These are phyloP conservation scores for Lumnitzera littorea DNA, from an alignment of 345 rosid genomes.

Conservation along the genomic window DNA sequence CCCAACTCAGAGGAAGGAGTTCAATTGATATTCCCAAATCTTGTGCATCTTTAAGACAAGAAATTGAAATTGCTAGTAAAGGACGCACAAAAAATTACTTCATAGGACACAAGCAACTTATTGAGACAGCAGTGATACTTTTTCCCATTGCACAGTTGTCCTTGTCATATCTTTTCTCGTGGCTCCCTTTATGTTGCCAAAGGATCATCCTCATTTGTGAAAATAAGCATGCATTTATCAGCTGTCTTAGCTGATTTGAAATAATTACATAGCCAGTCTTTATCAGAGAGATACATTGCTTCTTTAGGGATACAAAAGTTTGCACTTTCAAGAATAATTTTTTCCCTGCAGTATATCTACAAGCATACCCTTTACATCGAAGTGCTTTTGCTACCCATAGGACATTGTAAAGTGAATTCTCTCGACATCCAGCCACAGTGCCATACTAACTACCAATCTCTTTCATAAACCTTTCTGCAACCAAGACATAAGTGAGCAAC, in stretches of 20 bases:
- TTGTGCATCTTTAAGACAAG: constrained; percentile 73
- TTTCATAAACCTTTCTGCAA: constrained; percentile 59
- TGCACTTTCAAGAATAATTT: too few relatives aligned
- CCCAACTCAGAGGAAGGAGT: constrained; percentile 67
- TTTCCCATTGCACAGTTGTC: constrained; percentile 93
- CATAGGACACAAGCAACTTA: constrained; percentile 9
- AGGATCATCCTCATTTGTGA: constrained; percentile 95
- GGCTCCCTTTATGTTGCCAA: constrained; percentile 65
- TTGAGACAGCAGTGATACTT: constrained; percentile 30
- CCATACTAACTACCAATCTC: constrained; percentile 87
- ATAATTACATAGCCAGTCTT: constrained; percentile 14
- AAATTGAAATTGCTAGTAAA: neutral
- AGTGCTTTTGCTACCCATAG: constrained; percentile 98
- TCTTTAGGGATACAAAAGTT: neutral
- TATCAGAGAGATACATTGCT: constrained; percentile 5
- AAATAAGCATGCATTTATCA: constrained; percentile 69
- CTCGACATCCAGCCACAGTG: constrained; percentile 73
- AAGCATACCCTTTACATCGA: constrained; percentile 79
- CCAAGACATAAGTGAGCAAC: neutral
- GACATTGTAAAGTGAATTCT: constrained; percentile 87
- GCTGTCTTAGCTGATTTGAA: constrained; percentile 81
- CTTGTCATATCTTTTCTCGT: constrained; percentile 77
- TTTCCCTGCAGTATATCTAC: neutral
- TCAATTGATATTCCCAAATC: constrained; percentile 94
- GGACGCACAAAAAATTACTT: neutral